A percentile compares a stretch with the other conserved stretches of the same genome.
Evolutionary conservation across 257 asterid genomes (phyloP).

Genomic region (Nicotiana undulata): DNA sequence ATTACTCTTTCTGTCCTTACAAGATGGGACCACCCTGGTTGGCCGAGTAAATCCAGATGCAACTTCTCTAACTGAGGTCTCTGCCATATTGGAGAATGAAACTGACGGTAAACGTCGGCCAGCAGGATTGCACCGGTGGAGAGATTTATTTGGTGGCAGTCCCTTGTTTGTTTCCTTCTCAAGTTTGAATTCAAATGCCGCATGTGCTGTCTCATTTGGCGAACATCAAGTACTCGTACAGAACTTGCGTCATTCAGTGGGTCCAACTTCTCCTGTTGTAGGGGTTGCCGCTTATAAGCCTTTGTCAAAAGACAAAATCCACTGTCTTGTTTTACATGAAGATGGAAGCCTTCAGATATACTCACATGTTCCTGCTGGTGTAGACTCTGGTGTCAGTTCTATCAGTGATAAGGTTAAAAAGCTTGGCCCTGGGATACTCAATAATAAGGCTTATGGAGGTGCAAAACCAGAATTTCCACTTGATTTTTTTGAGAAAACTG

Average conservation of each 20-base stretch:
- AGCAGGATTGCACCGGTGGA: slow-evolving; percentile 96
- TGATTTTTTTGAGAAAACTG: slow-evolving; percentile 88
- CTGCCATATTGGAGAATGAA: slow-evolving; percentile 74
- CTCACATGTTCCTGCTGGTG: slow-evolving; percentile 74
- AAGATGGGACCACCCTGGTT: slow-evolving; percentile 81
- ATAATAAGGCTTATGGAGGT: slow-evolving; percentile 86
- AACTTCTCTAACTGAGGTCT: slow-evolving; percentile 58
- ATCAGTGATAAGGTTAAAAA: slow-evolving; percentile 84
- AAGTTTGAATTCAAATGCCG: slow-evolving; percentile 66
- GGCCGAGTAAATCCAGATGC: slow-evolving; percentile 81
- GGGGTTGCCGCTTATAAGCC: slow-evolving; percentile 95
- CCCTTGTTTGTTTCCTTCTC: slow-evolving; percentile 84
- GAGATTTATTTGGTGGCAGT: slow-evolving; percentile 67
- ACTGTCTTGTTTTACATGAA: slow-evolving; percentile 90
- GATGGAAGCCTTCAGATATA: slow-evolving; percentile 99
- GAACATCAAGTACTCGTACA: slow-evolving; percentile 73
- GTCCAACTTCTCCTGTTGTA: slow-evolving; percentile 85
- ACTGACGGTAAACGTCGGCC: slow-evolving; percentile 64
- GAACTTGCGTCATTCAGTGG: slow-evolving; percentile 72
- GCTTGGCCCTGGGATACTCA: slow-evolving; percentile 79
- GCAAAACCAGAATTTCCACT: slow-evolving; percentile 91
- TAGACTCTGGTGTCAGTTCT: slow-evolving; percentile 49
- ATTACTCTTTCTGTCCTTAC: slow-evolving; percentile 81
- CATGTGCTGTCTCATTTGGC: slow-evolving; percentile 72
- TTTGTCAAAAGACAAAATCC: slow-evolving; percentile 91